These are phyloP conservation scores for Zygosaccharomyces pseudobailii DNA, from an alignment of 1,139 yeast species.

Conservation along the genomic window DNA sequence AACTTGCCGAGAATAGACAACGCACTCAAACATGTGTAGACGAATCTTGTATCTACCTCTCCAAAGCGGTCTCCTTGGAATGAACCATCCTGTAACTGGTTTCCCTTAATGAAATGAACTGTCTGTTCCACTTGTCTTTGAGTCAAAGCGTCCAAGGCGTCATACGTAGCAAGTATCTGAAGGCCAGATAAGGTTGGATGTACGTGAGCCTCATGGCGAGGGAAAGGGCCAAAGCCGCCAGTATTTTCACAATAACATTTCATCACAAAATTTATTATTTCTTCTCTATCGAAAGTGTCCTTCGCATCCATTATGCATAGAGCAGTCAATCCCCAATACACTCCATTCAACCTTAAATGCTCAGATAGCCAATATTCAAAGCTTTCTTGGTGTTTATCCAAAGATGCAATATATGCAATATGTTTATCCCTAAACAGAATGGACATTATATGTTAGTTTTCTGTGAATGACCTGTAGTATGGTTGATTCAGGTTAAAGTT, in stretches of 20 bases:
- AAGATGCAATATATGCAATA: conserved; percentile 45
- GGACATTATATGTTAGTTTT: background rate
- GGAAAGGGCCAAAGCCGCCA: conserved; percentile 92
- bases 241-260: conserved; percentile 54
- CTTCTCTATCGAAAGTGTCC: conserved; percentile 54
- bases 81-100: conserved; percentile 72
- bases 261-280: conserved; percentile 62
- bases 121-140: conserved; percentile 35
- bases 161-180: conserved; percentile 69
- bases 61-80: conserved; percentile 90
- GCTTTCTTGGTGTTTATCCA: conserved; percentile 49
- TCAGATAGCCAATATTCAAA: conserved; percentile 88
- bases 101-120: conserved; percentile 45
- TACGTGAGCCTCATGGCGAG: conserved; percentile 86
- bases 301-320: conserved; percentile 55
- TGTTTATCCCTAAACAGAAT: conserved; percentile 43
- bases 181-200: conserved; percentile 81
- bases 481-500: background rate
- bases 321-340: conserved; percentile 93
- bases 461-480: background rate
- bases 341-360: conserved; percentile 83
- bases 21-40: conserved; percentile 73
- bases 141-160: conserved; percentile 44
- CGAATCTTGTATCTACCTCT: conserved; percentile 87
- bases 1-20: conserved; percentile 64